These are phyloP conservation scores for Phytopythium ostracodes DNA, from an alignment of 352 stramenopile species.

Conservation along the genomic window DNA sequence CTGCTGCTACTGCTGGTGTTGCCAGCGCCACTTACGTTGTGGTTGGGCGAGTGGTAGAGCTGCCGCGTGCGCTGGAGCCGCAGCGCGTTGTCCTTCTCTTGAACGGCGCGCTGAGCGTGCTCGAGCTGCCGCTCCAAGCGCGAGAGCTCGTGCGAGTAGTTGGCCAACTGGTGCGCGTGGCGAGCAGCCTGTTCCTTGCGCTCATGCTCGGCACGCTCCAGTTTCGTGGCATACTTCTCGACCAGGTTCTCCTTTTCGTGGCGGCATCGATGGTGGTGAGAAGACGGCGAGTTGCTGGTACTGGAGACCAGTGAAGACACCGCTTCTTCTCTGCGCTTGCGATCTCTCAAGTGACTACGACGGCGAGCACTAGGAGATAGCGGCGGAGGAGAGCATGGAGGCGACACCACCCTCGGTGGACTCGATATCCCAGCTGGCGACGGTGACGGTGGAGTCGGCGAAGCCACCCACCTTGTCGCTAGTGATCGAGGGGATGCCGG, in stretches of 20 bases:
- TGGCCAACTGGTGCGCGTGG: slow-evolving; percentile 60
- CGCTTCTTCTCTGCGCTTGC: not conserved
- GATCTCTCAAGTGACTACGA: not conserved
- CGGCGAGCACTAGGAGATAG: not conserved
- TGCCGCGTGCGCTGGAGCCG: slow-evolving; percentile 49
- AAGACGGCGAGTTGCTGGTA: not conserved
- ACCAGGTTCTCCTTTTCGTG: slow-evolving; percentile 10
- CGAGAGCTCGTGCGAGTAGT: slow-evolving; percentile 63
- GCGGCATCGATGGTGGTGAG: not conserved
- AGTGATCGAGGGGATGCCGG: not conserved
- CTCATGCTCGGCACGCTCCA: slow-evolving; percentile 47
- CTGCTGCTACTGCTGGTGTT: not conserved
- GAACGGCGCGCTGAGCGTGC: slow-evolving; percentile 31
- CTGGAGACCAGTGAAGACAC: not conserved
- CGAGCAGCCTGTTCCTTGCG: slow-evolving; percentile 38
- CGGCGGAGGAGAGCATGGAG: not conserved
- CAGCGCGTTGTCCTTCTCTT: slow-evolving; percentile 61
- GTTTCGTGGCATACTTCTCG: slow-evolving; percentile 22
- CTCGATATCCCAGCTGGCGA: not conserved
- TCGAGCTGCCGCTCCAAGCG: slow-evolving; percentile 68
- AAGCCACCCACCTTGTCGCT: not conserved
- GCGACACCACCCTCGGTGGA: not conserved
- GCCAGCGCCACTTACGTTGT: not conserved
- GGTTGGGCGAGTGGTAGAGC: slow-evolving; percentile 27
- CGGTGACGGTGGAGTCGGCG: not conserved